These are phyloP conservation scores for Rhynchospora pubera DNA, from an alignment of 176 grass and related monocot genomes.

Conservation along the genomic window DNA sequence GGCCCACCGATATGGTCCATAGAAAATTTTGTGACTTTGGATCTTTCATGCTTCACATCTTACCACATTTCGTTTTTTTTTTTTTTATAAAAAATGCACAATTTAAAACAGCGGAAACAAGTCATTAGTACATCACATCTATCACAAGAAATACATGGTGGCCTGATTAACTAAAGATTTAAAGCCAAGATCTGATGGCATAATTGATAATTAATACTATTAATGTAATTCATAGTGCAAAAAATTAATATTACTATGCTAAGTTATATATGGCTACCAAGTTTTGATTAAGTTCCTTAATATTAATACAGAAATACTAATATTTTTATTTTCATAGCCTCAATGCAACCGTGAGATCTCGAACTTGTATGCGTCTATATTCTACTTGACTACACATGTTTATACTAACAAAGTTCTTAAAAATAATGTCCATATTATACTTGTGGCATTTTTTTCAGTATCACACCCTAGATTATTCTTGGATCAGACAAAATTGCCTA, in stretches of 20 bases:
- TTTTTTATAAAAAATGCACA: too few species aligned
- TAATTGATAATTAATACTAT: background rate
- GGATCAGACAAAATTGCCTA: too few species aligned
- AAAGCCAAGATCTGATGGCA: background rate
- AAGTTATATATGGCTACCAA: background rate
- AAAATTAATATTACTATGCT: background rate
- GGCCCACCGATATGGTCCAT: background rate
- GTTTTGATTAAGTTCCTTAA: background rate
- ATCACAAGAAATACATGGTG: background rate
- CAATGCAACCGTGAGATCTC: too few species aligned
- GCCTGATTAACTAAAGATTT: background rate
- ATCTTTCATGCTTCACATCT: background rate
- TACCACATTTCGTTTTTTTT: too few species aligned
- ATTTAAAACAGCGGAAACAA: background rate
- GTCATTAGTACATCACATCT: background rate
- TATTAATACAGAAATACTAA: background rate
- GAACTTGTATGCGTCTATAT: too few species aligned
- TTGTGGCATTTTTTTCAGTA: too few species aligned
- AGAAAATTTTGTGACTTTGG: background rate
- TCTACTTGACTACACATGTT: too few species aligned
- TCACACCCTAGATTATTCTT: too few species aligned
- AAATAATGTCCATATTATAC: too few species aligned
- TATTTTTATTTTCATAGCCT: too few species aligned
- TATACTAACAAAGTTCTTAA: too few species aligned
- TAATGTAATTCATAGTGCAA: background rate